Conservation (phyloP, 2,329 filamentous ascomycete genomes). For the Fusarium temperatum region DNA sequence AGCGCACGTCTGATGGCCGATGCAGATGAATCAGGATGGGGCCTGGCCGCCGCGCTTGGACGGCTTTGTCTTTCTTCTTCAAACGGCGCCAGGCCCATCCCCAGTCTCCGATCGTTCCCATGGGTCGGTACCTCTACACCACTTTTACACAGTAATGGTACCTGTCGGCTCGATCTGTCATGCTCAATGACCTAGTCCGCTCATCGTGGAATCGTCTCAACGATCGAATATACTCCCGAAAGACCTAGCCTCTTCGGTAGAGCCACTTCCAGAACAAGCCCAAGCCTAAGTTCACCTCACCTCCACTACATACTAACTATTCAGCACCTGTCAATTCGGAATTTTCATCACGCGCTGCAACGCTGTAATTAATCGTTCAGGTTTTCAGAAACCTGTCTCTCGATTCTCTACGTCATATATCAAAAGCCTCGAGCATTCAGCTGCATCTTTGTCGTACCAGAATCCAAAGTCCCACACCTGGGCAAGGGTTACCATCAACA, state of each 20-base stretch:
- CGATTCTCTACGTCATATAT: constrained; percentile 22
- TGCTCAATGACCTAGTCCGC: constrained; percentile 11
- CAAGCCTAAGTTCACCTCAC: neutral
- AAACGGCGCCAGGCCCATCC: constrained; percentile 22
- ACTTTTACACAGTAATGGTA: neutral
- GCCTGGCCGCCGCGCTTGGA: neutral
- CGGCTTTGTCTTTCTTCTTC: neutral
- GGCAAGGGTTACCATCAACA: neutral
- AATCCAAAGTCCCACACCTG: neutral
- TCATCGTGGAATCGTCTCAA: constrained; percentile 26
- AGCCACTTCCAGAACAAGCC: constrained; percentile 2
- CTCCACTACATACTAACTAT: neutral
- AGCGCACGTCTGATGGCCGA: constrained; percentile 19
- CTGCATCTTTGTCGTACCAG: neutral
- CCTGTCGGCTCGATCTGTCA: constrained; percentile 12
- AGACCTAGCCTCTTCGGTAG: constrained; percentile 13
- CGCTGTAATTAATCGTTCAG: constrained; percentile 17
- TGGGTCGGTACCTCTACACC: constrained; percentile 5
- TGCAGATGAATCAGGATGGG: neutral
- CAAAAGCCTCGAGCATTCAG: neutral
- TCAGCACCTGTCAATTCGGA: neutral
- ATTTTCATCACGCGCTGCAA: constrained; percentile 22
- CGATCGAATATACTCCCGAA: constrained; percentile 26
- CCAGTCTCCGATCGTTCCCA: neutral
- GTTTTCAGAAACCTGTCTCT: constrained; percentile 1